Evolutionary conservation across 2,329 filamentous ascomycete species (phyloP).

Genomic region (Colletotrichum theobromicola): DNA sequence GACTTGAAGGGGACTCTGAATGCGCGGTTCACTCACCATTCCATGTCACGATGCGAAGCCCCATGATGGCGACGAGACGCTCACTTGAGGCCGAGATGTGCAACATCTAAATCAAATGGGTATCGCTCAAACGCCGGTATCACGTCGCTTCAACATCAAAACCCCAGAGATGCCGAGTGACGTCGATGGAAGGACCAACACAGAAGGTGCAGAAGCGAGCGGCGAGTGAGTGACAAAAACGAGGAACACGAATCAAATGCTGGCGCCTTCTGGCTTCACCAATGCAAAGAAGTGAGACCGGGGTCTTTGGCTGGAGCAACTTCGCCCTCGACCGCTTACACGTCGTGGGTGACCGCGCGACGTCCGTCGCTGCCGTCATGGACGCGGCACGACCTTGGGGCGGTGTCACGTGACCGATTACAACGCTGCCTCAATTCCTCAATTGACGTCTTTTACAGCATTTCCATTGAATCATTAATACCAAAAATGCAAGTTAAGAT

Average conservation of each 20-base stretch:
- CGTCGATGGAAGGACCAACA: background rate
- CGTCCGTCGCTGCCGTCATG: background rate
- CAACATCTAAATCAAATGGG: background rate
- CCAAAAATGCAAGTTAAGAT: background rate
- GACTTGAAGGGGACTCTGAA: background rate
- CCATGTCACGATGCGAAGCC: constrained; percentile 83
- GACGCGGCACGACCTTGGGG: constrained; percentile 1
- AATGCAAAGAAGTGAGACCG: background rate
- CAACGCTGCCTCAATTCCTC: background rate
- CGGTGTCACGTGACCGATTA: constrained; percentile 1
- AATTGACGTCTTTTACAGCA: background rate
- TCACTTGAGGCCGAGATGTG: too few species aligned
- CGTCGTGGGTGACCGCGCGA: background rate
- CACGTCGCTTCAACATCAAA: background rate
- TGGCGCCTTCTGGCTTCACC: background rate
- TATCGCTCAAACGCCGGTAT: background rate
- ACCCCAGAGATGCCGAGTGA: background rate
- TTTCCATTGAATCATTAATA: background rate
- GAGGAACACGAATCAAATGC: background rate
- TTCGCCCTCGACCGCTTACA: background rate
- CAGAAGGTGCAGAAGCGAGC: background rate
- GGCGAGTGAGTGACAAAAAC: background rate
- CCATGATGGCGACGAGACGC: constrained; percentile 54
- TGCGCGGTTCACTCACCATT: constrained; percentile 64
- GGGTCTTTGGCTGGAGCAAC: background rate